Evolutionary conservation across 176 grass and related monocot species (phyloP).

Genomic region (Pontederia paniculata): DNA sequence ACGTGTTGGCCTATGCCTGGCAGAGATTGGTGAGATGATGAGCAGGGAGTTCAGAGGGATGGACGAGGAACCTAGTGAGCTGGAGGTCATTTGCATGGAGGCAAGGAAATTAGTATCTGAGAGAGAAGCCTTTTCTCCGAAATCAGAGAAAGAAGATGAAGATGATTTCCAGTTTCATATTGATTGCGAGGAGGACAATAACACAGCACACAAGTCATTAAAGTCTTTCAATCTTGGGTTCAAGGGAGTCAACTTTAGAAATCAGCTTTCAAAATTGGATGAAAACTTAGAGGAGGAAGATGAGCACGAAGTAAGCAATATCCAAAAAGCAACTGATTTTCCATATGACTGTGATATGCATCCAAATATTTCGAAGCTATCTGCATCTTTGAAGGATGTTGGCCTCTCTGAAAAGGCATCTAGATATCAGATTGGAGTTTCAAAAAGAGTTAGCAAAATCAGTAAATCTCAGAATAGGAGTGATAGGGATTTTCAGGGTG

Average conservation of each 20-base stretch:
- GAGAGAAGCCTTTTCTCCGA: constrained; percentile 29
- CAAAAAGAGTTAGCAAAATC: neutral
- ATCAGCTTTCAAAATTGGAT: constrained; percentile 36
- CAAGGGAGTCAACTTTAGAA: constrained; percentile 35
- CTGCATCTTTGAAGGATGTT: constrained; percentile 7
- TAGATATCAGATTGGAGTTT: neutral
- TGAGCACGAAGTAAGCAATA: constrained; percentile 17
- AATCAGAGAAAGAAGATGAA: constrained; percentile 29
- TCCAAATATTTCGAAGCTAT: constrained; percentile 11
- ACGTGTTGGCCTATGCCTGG: constrained; percentile 44
- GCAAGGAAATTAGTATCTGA: constrained; percentile 36
- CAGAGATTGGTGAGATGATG: constrained; percentile 65
- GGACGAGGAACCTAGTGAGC: constrained; percentile 52
- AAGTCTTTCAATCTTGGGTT: constrained; percentile 21
- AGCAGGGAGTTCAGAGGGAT: constrained; percentile 49
- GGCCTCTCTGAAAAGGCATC: constrained; percentile 1
- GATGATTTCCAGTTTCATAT: constrained; percentile 40
- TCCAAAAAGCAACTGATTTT: constrained; percentile 4
- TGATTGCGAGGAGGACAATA: constrained; percentile 34
- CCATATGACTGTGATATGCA: constrained; percentile 8
- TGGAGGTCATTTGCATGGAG: constrained; percentile 58
- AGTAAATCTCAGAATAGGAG: constrained; percentile 17
- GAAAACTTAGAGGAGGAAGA: constrained; percentile 34
- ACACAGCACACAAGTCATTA: constrained; percentile 19
- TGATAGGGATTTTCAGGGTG: constrained; percentile 6